Evolutionary conservation across 768 basidiomycete genomes (phyloP), one percentile per base, ranked within the genome.

Genomic region (Amanita phalloides): DNA sequence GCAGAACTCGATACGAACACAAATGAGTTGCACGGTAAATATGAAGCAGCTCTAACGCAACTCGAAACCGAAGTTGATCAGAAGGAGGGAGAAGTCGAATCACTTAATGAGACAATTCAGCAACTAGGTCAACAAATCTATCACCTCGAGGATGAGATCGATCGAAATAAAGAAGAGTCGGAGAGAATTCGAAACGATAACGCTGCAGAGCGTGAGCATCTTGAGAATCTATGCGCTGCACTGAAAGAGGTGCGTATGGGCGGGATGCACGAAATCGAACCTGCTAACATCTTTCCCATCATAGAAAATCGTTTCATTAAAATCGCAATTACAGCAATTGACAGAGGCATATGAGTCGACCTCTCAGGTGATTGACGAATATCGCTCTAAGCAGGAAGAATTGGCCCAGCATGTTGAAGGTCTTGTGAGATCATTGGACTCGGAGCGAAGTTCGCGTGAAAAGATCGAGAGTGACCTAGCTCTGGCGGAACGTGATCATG

Each of bases 141-240:
- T 64, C 70, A 80, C 41, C 76, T 95, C 1, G 95, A 98, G 62
- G 90, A 95, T 54, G 86, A 92, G 60, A 78, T 83, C 49, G 90
- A 94, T 55, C 73, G 79, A 28, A 63, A 86, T 46, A 81, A 76
- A 60, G 88, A 90, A 58, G 86, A 90, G 44, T 70, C 72, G 46
- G 81, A 85, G 35, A 71, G 77, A 7, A 55, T 80, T 36, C 76
- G 81, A 48, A 85, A 91, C 53, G 88, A 91, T n/a, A 82, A 84
- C 43, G 71, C 66, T 7, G 75, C 76, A n/a, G 89, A 87, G 60
- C 71, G 77, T 23, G 86, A 87, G 53, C 69, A 81, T 39, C 67
- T 83, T 1, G 83, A 87, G 58, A 81, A 73, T 2, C 68, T 94
- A 5, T 71, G 81, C 28, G 70, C 71, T 7, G 85, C 85, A 2